Percentiles rank a stretch among this genome's conserved stretches.
Evolutionary conservation across 1,284 basidiomycete species (phyloP).

Genomic region (Veloboletus limbatus): DNA sequence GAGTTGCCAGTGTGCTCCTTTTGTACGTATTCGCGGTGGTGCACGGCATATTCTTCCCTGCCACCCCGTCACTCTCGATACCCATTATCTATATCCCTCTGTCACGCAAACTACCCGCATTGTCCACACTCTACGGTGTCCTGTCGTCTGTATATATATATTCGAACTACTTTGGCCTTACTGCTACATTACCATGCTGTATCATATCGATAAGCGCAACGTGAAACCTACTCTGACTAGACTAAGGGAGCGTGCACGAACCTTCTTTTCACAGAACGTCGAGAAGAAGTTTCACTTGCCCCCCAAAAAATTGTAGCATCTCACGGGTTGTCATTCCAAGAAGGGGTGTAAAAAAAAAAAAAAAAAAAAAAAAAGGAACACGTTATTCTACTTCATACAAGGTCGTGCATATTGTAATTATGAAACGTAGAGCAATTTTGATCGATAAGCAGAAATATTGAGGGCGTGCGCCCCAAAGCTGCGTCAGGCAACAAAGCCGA

Average conservation of each 20-base stretch:
- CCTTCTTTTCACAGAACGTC: no score
- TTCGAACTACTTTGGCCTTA: slow-evolving; percentile 10
- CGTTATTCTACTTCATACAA: slow-evolving; percentile 9
- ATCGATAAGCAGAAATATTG: slow-evolving; percentile 12
- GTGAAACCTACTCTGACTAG: neutral
- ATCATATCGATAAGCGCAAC: slow-evolving; percentile 16
- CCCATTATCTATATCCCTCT: slow-evolving; percentile 15
- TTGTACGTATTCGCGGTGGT: slow-evolving; percentile 29
- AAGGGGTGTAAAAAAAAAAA: no score
- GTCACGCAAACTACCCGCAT: slow-evolving; percentile 21
- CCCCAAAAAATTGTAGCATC: no score
- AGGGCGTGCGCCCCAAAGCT: slow-evolving; percentile 1
- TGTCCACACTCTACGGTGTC: slow-evolving; percentile 18
- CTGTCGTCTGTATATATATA: slow-evolving; percentile 15
- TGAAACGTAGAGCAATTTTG: slow-evolving; percentile 12
- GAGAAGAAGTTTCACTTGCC: no score
- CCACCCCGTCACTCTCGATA: slow-evolving; percentile 7
- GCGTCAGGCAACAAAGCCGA: neutral
- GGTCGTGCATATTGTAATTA: slow-evolving; percentile 1
- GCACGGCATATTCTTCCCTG: slow-evolving; percentile 14
- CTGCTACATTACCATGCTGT: slow-evolving; percentile 25
- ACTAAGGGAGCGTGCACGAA: no score
- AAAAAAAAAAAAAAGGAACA: no score
- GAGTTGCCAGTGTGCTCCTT: slow-evolving; percentile 19
- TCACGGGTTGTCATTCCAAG: slow-evolving; percentile 10